Base-by-base conservation (phyloP, 1,139 yeast genomes). In the Kurtzmaniella quercitrusa region DNA sequence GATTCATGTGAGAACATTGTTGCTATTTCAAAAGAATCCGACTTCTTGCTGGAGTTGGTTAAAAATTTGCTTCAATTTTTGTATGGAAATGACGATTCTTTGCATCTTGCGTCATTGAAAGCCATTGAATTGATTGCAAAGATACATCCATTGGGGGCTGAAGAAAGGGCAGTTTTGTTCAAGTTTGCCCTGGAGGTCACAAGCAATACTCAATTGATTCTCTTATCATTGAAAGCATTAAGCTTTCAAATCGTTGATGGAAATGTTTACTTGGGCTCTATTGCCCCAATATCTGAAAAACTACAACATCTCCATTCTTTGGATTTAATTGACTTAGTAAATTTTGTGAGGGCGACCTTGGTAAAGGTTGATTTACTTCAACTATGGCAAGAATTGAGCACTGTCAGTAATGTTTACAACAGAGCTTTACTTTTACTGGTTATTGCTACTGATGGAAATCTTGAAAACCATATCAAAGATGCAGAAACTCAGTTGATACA, bases 401-500 rank as follows among this genome's bases (percentile, higher is more conserved):
- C 12, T 12, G 10, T 31, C 3, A 16, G 18, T 9, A 31, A 31
- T 31, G 10, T 31, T 31, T 31, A 14, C 36, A n/a, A 14, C 10
- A n/a, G 36, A 15, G 36, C 36, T 4, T 15, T 31, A 9, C 36
- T 31, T 14, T 15, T 31, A 14, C 36, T 31, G 36, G 18, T 14
- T 25, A 59, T 75, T 25, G 62, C 70, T 15, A 57, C 67, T 27
- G 58, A 65, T 34, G 66, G 68, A 25, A 46, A 59, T 1, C 52
- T 73, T 41, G 48, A 51, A 2, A 55, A 53, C 2, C 63, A 67
- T 18, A 61, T 76, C 18, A 51, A 51, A 2, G 51, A 50, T 2
- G 55, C 65, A 25, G 68, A 73, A 41, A 40, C 50, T 2, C 67
- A 67, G 36, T 58, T 76, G 15, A 43, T 53, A n/a, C 45, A 50